Evolutionary conservation across 2,329 filamentous ascomycete species (phyloP).

Genomic region (Macrophomina phaseolina): DNA sequence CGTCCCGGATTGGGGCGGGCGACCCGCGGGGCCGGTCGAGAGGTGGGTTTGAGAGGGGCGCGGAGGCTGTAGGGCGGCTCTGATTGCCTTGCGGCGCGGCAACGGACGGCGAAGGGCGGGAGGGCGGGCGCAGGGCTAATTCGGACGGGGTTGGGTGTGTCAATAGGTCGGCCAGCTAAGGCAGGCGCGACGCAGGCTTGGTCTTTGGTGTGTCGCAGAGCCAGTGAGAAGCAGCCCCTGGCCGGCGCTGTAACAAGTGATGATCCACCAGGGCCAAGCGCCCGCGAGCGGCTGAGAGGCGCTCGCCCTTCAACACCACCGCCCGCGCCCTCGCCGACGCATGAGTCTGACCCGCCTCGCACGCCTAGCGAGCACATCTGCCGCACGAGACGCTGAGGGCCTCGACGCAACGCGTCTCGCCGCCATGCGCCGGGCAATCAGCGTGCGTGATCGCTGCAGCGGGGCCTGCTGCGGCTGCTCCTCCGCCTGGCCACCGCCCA

Average conservation of each 20-base stretch:
- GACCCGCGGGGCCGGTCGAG: conserved; percentile 6
- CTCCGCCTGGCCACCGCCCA: conserved; percentile 5
- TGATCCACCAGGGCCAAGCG: conserved; percentile 1
- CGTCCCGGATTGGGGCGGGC: conserved; percentile 16
- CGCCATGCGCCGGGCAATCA: conserved; percentile 5
- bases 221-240: neutral
- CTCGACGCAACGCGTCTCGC: conserved; percentile 13
- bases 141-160: neutral
- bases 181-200: conserved; percentile 8
- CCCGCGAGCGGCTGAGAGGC: conserved; percentile 7
- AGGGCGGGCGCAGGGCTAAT: conserved; percentile 7
- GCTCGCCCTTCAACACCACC: conserved; percentile 9
- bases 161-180: conserved; percentile 22
- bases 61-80: neutral
- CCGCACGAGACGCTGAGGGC: neutral
- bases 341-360: conserved; percentile 5
- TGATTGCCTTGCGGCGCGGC: conserved; percentile 16
- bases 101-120: neutral
- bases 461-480: conserved; percentile 1
- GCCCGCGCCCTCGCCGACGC: neutral
- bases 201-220: conserved; percentile 1
- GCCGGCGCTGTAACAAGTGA: conserved; percentile 1
- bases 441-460: conserved; percentile 14
- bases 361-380: conserved; percentile 1
- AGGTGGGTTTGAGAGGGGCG: conserved; percentile 12